phyloP scores from a whole-genome alignment of 2,329 filamentous ascomycete species.

The Colletotrichum sp. region DNA sequence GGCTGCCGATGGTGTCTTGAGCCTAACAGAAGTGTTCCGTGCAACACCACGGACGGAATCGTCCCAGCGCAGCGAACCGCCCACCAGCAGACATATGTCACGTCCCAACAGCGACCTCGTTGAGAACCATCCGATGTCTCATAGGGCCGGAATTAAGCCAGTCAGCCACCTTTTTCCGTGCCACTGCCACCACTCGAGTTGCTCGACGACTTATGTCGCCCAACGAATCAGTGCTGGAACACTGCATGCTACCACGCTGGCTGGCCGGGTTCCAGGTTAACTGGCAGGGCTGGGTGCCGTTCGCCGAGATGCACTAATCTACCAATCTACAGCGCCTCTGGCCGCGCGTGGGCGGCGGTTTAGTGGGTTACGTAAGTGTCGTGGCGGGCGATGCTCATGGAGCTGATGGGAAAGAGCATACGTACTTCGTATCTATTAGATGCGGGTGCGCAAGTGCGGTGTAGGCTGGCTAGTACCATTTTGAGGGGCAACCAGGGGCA shows the following conservation, averaged over 20 bases:
- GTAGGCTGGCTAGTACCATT: slow-evolving; percentile 9
- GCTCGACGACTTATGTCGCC: not conserved
- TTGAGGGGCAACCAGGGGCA: slow-evolving; percentile 19
- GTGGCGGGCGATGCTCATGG: not conserved
- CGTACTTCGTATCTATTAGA: slow-evolving; percentile 7
- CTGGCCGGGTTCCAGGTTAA: not conserved
- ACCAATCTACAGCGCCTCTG: slow-evolving; percentile 9
- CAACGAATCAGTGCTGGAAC: not conserved
- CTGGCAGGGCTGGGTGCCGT: not conserved
- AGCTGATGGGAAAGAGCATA: not conserved
- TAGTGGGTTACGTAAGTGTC: slow-evolving; percentile 3
- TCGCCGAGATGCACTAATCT: not conserved
- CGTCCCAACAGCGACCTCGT: not conserved
- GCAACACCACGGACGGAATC: not conserved
- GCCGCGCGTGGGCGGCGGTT: not conserved
- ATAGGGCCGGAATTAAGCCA: not conserved
- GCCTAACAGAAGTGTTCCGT: not conserved
- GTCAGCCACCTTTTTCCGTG: not conserved
- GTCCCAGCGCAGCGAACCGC: not conserved
- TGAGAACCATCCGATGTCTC: not conserved
- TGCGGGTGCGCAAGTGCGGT: slow-evolving; percentile 15
- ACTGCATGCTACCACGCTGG: not conserved
- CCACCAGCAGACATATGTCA: not conserved
- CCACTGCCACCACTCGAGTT: not conserved
- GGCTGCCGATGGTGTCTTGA: not conserved